Conservation (phyloP, 805 yeast genomes). For the Metschnikowia orientalis region DNA sequence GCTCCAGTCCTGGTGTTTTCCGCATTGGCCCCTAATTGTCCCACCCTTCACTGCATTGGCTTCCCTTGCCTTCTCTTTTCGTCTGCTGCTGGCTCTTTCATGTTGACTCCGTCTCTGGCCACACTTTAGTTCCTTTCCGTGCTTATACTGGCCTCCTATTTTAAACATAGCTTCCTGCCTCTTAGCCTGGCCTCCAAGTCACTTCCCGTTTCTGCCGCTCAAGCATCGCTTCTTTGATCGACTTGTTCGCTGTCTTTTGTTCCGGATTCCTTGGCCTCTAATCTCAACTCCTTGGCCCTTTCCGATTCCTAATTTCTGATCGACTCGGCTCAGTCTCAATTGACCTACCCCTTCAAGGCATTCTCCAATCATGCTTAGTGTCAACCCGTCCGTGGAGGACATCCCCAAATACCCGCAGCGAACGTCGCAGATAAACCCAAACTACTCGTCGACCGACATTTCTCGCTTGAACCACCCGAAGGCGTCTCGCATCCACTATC, state of each 20-base stretch:
- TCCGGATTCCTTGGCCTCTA: conserved; percentile 6
- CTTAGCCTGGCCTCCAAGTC: background rate
- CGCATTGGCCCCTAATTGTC: background rate
- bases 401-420: conserved; percentile 16
- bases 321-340: no score
- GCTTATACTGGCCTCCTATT: no score
- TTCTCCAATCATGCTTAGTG: conserved; percentile 14
- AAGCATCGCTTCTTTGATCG: background rate
- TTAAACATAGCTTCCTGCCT: no score
- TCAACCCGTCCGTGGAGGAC: conserved; percentile 16
- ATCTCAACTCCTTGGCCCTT: no score
- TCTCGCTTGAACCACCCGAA: conserved; percentile 24
- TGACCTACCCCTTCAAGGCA: no score
- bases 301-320: no score
- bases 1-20: no score
- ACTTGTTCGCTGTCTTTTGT: background rate
- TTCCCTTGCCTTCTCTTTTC: background rate
- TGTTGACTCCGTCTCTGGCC: background rate
- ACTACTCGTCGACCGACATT: conserved; percentile 33
- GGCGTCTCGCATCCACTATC: conserved; percentile 18
- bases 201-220: background rate
- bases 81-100: background rate
- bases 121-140: background rate
- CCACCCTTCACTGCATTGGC: background rate
- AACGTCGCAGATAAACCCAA: conserved; percentile 32